Base-by-base conservation (phyloP, 2,329 filamentous ascomycete species). In the Pseudocercospora musae region DNA sequence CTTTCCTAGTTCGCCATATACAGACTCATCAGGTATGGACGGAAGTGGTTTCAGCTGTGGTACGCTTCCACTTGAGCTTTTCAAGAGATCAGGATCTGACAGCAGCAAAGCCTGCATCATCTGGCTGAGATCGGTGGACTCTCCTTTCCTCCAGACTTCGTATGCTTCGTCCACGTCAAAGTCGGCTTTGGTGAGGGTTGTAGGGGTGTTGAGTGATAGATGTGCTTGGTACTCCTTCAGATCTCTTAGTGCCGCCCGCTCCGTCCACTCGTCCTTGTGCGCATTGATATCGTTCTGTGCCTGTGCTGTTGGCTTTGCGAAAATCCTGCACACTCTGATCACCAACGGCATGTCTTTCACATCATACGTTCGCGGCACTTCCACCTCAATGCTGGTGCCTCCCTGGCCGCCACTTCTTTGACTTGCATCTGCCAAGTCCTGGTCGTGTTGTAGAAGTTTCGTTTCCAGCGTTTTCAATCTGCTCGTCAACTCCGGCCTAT, bases 271-370 rank as follows among this genome's bases (percentile, higher is more conserved):
- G 4, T 86, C 82, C 68, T 89, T 90, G 76, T 96, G 86, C 54
- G 87, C 85, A 76, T 96, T 90, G 73, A 99, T 91, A 71, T 97
- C 93, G 48, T 85, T 85, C 78, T 99, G 95, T 5, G 93, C 89
- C 68, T 95, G 88, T 1, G 88, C 87, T 68, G 89, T 87, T 48
- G 87, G 87, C 62, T 94, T 83, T 49, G 89, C 90, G 77, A 98
- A 99, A 66, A 97, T 90, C 70, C 85, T 88, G 56, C 89, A 90
- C 25, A 99, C 93, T 37, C 89, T 85, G 74, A 95, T 89, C 27
- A 96, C 95, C 78, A 97, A 85, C 40, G 89, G 89, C 95, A 99
- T 99, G 74, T 99, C 95, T 77, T 95, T 96, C 73, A 98, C 89
- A 76, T 97, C 91, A 76, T 96, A 91, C 72, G 87, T 95, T 62